Evolutionary conservation across 345 rosid genomes (phyloP), one percentile per base, ranked within the genome.

Genomic region (Camelina hispida): DNA sequence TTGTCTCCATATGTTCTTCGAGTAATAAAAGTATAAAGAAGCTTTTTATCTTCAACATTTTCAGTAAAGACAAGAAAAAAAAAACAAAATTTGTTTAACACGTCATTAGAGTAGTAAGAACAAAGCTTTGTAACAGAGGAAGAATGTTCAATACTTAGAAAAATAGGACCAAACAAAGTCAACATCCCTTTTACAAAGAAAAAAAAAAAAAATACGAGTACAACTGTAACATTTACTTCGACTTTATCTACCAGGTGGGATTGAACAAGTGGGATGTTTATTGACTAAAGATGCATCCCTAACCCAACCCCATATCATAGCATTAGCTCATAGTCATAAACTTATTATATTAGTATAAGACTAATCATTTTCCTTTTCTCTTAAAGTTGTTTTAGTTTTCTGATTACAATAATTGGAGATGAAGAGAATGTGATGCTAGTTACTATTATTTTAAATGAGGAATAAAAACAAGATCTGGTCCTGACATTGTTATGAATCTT

Each of bases 391-490:
- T 32, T 47, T 74, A 73, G 28, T 28, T 28, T 0, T 32, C 32
- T 10, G 12, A 66, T 60, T 51, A 61, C 68, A 52, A 53, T 53
- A 61, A 9, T n/a, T 54, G 20, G 64, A 69, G 20, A 69, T 69
- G 69, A 62, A 54, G 60, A 46, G 75, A 62, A 63, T 56, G 51
- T 77, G 70, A 69, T 70, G 80, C 60, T 69, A 44, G 14, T 70
- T 50, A 66, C 63, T 22, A 22, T 53, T 43, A 34, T 34, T 60
- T 28, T 61, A 43, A 40, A 8, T 62, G 66, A 28, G 44, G 75
- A 69, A 69, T 17, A 64, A 20, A 66, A 58, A 71, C 76, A 77
- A 77, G 80, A 77, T 71, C 80, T 65, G 62, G 68, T 77, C 53
- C 76, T 77, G 80, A 77, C 80, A 71, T 71, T 65, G 23, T 46